Base-by-base conservation (phyloP, 495 filamentous ascomycete species). In the Daldinia vernicosa region DNA sequence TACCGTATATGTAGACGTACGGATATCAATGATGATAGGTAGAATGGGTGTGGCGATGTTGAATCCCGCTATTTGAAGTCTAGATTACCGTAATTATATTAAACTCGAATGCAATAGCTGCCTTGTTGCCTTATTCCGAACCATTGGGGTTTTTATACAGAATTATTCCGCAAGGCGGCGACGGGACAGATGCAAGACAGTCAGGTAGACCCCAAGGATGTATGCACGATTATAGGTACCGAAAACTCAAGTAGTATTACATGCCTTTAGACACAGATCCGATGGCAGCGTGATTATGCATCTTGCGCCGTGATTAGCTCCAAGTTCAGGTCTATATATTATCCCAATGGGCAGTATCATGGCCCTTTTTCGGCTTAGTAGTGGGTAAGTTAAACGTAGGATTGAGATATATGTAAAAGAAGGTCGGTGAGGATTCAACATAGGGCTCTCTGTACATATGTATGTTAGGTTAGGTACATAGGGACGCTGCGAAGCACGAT, bases 231-330 rank as follows among this genome's bases (percentile, higher is more conserved):
- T 56, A 26, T 61, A 61, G 37, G 55, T 57, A 61, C 35, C 27
- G 53, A n/a, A 15, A 39, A 67, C 40, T 24, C 56, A 35, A 63
- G 71, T 74, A 8, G 59, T 50, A 74, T 66, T 67, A 71, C 71
- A 64, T 57, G 71, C 45, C 17, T 53, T 40, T 63, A 35, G 67
- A 60, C 59, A 61, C 67, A 70, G 71, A 71, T 74, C 71, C 67
- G 67, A 56, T 70, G 67, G 67, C 63, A 74, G 55, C 54, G 67
- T 67, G 67, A 67, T 73, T 62, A 63, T 66, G 61, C 70, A 69
- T 69, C 47, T 47, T 62, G 50, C 24, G 51, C 43, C 27, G 57
- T 73, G 70, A 69, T 69, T 69, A 69, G 70, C 61, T 60, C 39
- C 45, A 24, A 58, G 58, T 40, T 8, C 22, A 51, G 26, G 54